Base-by-base conservation (phyloP, 2,329 filamentous ascomycete genomes). In the Colletotrichum sublineola region DNA sequence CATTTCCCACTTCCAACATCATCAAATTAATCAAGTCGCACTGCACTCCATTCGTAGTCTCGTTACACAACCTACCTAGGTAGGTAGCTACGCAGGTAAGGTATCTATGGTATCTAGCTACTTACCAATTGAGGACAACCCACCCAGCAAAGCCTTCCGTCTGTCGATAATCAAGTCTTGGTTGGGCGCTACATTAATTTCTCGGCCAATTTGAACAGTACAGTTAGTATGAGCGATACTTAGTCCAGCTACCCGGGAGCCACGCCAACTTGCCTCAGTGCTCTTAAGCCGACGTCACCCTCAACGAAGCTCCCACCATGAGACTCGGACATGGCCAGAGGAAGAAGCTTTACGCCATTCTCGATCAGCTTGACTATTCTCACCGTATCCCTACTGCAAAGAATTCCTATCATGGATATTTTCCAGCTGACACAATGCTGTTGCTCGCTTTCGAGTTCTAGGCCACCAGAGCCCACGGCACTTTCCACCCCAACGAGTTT, bases 1-100 rank as follows among this genome's bases (percentile, higher is more conserved):
- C 44, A 46, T 64, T 63, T 64, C 38, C 40, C 29, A 56, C 50
- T 46, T 56, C 33, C 9, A 33, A 24, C 24, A 52, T 29, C 38
- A 40, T 40, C 14, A 12, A 40, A 40, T 40, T 12, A 40, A 40
- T 12, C 38, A 40, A 12, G 38, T 12, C 12, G 9, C 38, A 12
- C 38, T 40, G 38, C 38, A 40, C 33, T 36, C 31, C 18, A n/a
- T 31, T 38, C 20, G 20, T 57, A 12, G 36, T 24, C 36, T 38
- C 36, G 55, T 58, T 42, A 15, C 55, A 29, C 36, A 57, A 57
- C 14, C 36, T 29, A n/a, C 15, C 15, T 20, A 44, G 38, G 38
- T 24, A 24, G 24, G 24, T 24, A 24, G 24, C 24, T 24, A 24
- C 24, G 24, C 24, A 24, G 24, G 24, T 24, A 24, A 24, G 24